These are phyloP conservation scores for Paramecium biaurelia DNA, from an alignment of 73 alveolate genomes.

Conservation along the genomic window DNA sequence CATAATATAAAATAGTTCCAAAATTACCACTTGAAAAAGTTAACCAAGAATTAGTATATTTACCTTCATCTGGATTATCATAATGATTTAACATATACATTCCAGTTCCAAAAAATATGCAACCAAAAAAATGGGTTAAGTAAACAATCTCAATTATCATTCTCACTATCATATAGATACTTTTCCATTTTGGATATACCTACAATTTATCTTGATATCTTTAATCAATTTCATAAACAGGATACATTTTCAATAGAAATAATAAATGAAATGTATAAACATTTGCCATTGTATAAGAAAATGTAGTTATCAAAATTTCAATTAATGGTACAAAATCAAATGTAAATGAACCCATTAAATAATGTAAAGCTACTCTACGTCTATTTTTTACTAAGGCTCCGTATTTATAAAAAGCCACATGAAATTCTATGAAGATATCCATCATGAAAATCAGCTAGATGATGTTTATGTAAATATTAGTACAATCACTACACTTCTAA, in stretches of 20 bases:
- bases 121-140: conserved; percentile 42
- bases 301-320: background rate
- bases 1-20: conserved; percentile 21
- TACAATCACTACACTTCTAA: conserved; percentile 32
- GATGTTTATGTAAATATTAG: background rate
- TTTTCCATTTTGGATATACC: conserved; percentile 51
- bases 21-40: conserved; percentile 24
- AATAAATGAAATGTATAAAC: background rate
- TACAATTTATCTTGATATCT: conserved; percentile 41
- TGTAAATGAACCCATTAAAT: conserved; percentile 10
- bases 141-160: conserved; percentile 34
- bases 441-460: background rate
- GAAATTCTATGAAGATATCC: conserved; percentile 48
- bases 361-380: conserved; percentile 11
- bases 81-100: conserved; percentile 32
- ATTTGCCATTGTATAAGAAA: conserved; percentile 2
- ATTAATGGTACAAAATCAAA: conserved; percentile 26
- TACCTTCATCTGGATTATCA: conserved; percentile 42
- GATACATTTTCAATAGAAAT: conserved; percentile 32
- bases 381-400: conserved; percentile 48
- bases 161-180: conserved; percentile 16
- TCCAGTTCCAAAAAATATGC: conserved; percentile 40
- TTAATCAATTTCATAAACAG: conserved; percentile 44
- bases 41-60: conserved; percentile 19
- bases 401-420: conserved; percentile 25